These are phyloP conservation scores for Nannochloropsis gaditana DNA, from an alignment of 108 stramenopile species.

Conservation along the genomic window DNA sequence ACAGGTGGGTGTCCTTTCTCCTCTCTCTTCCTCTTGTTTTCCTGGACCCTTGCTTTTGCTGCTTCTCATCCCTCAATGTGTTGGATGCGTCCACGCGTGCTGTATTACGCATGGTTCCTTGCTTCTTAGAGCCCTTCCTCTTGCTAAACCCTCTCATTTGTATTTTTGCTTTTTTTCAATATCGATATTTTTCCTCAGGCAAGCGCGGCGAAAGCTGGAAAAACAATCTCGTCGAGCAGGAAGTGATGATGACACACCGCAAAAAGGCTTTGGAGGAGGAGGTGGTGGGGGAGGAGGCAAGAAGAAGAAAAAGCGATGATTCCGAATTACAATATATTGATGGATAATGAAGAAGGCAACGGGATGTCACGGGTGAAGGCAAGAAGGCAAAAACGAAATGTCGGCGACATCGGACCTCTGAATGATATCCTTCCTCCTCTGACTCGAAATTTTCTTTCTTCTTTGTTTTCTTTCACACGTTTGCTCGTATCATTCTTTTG, in stretches of 20 bases:
- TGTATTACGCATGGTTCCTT: background rate
- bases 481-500: too few relatives aligned
- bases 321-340: too few relatives aligned
- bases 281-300: background rate
- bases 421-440: too few relatives aligned
- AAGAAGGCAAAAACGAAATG: too few relatives aligned
- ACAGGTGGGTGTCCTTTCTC: background rate
- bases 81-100: background rate
- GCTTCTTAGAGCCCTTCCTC: background rate
- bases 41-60: background rate
- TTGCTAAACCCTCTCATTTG: background rate
- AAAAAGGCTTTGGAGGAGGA: constrained; percentile 5
- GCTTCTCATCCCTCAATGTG: background rate
- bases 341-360: too few relatives aligned
- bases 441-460: too few relatives aligned
- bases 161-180: background rate
- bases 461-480: too few relatives aligned
- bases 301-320: background rate
- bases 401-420: too few relatives aligned
- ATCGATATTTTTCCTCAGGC: background rate
- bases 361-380: too few relatives aligned
- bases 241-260: background rate
- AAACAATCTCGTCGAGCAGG: background rate
- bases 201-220: constrained; percentile 8
- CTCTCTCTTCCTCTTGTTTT: background rate